Evolutionary conservation across 2,329 filamentous ascomycete species (phyloP).

Genomic region (Pseudogymnoascus sp.): DNA sequence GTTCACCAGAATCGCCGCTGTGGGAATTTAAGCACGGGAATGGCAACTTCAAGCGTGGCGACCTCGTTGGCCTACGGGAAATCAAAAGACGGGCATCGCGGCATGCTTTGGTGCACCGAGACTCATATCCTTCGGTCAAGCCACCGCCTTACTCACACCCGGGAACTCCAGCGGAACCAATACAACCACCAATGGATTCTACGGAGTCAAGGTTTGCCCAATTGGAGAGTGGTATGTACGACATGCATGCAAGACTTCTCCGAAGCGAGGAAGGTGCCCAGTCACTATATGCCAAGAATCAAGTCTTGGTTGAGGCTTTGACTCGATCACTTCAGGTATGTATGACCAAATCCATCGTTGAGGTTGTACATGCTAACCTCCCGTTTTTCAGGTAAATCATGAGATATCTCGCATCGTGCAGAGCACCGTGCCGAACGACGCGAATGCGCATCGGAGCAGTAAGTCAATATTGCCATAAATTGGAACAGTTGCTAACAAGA

Average conservation of each 20-base stretch:
- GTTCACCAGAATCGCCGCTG: slow-evolving; percentile 82
- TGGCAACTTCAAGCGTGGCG: slow-evolving; percentile 92
- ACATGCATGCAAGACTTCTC: slow-evolving; percentile 66
- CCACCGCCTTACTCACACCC: slow-evolving; percentile 63
- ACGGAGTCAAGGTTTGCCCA: slow-evolving; percentile 66
- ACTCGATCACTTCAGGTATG: slow-evolving; percentile 61
- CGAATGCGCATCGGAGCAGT: slow-evolving; percentile 79
- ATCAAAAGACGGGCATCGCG: slow-evolving; percentile 92
- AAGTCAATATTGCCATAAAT: slow-evolving; percentile 32
- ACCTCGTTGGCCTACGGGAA: slow-evolving; percentile 81
- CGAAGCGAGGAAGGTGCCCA: slow-evolving; percentile 78
- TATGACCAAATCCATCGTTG: slow-evolving; percentile 30
- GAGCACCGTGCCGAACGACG: slow-evolving; percentile 64
- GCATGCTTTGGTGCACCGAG: slow-evolving; percentile 86
- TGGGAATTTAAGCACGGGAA: slow-evolving; percentile 99
- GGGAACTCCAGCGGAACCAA: slow-evolving; percentile 75
- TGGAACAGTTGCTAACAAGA: slow-evolving; percentile 22
- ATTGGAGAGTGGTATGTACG: slow-evolving; percentile 76
- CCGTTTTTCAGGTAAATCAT: slow-evolving; percentile 65
- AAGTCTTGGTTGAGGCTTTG: slow-evolving; percentile 74
- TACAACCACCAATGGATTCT: slow-evolving; percentile 62
- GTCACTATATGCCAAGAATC: slow-evolving; percentile 71
- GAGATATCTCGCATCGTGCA: slow-evolving; percentile 72
- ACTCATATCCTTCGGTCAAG: slow-evolving; percentile 76
- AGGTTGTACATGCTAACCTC: slow-evolving; percentile 18